Evolutionary conservation across 2,329 filamentous ascomycete species (phyloP).

Genomic region (Fusarium ambrosium): DNA sequence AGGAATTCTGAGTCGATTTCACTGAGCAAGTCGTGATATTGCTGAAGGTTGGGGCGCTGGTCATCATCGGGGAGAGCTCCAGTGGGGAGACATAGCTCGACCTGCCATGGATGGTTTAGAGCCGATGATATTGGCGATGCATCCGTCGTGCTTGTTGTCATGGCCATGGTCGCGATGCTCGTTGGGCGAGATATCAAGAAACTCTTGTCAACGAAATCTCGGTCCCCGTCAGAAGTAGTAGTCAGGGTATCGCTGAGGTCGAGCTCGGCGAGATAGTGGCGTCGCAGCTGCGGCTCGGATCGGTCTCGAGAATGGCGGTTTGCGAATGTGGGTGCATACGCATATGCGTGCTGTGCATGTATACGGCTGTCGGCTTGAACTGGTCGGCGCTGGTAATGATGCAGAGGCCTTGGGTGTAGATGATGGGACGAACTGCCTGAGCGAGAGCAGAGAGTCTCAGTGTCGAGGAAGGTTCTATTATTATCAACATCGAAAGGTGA

Average conservation of each 20-base stretch:
- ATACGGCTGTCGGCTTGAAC: conserved; percentile 25
- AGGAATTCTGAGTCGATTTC: conserved; percentile 42
- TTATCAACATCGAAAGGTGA: conserved; percentile 37
- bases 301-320: conserved; percentile 33
- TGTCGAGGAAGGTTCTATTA: conserved; percentile 47
- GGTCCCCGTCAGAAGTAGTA: conserved; percentile 14
- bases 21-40: conserved; percentile 41
- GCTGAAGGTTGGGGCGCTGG: conserved; percentile 28
- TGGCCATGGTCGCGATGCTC: conserved; percentile 41
- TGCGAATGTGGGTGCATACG: conserved; percentile 37
- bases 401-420: conserved; percentile 36
- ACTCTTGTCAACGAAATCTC: conserved; percentile 38
- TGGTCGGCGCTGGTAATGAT: conserved; percentile 32
- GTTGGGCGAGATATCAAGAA: conserved; percentile 45
- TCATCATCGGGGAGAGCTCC: conserved; percentile 20
- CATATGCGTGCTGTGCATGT: conserved; percentile 36
- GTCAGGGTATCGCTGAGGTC: conserved; percentile 21
- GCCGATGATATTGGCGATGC: conserved; percentile 17
- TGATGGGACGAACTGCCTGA: conserved; percentile 38
- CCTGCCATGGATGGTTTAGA: conserved; percentile 31
- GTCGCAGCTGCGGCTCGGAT: conserved; percentile 27
- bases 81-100: conserved; percentile 35
- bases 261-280: conserved; percentile 29
- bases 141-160: conserved; percentile 26
- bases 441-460: conserved; percentile 44